A percentile compares a stretch with the other conserved stretches of the same genome.
Evolutionary conservation across 2,329 filamentous ascomycete species (phyloP).

Genomic region (Fusarium avenaceum): DNA sequence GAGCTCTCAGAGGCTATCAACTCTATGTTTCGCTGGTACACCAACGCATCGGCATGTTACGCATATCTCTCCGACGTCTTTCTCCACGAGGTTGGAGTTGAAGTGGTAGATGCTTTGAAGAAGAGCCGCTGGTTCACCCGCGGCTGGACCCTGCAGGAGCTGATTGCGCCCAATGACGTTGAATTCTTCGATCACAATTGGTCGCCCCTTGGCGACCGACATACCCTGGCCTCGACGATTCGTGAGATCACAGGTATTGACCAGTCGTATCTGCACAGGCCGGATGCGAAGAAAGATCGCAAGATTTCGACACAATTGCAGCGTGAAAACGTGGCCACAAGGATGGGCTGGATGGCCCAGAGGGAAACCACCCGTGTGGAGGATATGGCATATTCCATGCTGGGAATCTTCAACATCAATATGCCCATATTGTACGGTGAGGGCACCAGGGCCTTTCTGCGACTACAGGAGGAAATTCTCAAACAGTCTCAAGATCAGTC

Average conservation of each 20-base stretch:
- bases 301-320: conserved; percentile 40
- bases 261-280: conserved; percentile 36
- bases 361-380: conserved; percentile 50
- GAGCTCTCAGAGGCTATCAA: conserved; percentile 48
- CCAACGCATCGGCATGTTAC: conserved; percentile 39
- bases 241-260: conserved; percentile 46
- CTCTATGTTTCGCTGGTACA: conserved; percentile 49
- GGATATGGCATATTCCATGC: conserved; percentile 54
- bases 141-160: conserved; percentile 48
- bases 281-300: conserved; percentile 38
- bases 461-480: conserved; percentile 55
- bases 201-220: conserved; percentile 41
- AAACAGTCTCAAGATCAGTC: conserved; percentile 53
- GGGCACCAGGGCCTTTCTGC: conserved; percentile 51
- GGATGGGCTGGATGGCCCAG: conserved; percentile 55
- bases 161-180: conserved; percentile 45
- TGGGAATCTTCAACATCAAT: conserved; percentile 54
- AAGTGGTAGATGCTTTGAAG: conserved; percentile 34
- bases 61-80: conserved; percentile 46
- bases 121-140: conserved; percentile 46
- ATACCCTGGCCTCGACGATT: conserved; percentile 36
- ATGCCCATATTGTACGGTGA: conserved; percentile 57
- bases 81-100: conserved; percentile 28
- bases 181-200: conserved; percentile 48
- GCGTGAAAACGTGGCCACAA: conserved; percentile 49